phyloP scores from a whole-genome alignment of 768 basidiomycete species.

The Pulveroboletus sp. region DNA sequence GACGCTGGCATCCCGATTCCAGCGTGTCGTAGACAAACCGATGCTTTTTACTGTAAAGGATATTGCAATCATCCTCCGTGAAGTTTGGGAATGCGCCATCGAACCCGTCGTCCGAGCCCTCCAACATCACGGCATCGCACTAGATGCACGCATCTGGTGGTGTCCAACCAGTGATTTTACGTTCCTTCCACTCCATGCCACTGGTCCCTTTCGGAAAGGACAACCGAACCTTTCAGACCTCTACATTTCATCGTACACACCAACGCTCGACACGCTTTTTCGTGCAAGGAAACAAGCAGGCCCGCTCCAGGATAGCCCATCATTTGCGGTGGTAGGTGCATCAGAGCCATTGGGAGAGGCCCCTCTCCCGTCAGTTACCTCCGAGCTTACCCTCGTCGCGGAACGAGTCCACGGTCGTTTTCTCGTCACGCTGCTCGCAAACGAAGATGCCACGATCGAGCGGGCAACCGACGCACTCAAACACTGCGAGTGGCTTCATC shows the following conservation, averaged over 20 bases:
- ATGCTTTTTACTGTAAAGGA: neutral
- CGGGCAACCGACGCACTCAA: constrained; percentile 1
- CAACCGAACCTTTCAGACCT: neutral
- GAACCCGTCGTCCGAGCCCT: neutral
- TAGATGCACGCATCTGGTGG: neutral
- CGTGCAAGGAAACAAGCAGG: neutral
- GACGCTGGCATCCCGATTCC: neutral
- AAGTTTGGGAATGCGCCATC: neutral
- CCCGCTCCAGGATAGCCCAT: neutral
- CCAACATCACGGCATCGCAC: neutral
- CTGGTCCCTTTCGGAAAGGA: neutral
- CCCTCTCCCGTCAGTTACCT: neutral
- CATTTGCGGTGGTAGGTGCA: neutral
- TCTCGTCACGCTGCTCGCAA: constrained; percentile 1
- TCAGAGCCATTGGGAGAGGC: constrained; percentile 1
- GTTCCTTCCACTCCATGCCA: neutral
- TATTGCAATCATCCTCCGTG: neutral
- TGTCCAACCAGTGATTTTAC: neutral
- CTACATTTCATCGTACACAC: constrained; percentile 24
- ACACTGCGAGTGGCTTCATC: constrained; percentile 20
- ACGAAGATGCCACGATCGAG: constrained; percentile 1
- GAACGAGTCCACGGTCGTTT: neutral
- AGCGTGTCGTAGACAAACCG: neutral
- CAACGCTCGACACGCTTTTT: constrained; percentile 18
- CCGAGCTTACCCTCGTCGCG: constrained; percentile 8